Evolutionary conservation across 1,284 basidiomycete species (phyloP), one percentile per base, ranked within the genome.

Genomic region (Gastroboletus turbinatus): DNA sequence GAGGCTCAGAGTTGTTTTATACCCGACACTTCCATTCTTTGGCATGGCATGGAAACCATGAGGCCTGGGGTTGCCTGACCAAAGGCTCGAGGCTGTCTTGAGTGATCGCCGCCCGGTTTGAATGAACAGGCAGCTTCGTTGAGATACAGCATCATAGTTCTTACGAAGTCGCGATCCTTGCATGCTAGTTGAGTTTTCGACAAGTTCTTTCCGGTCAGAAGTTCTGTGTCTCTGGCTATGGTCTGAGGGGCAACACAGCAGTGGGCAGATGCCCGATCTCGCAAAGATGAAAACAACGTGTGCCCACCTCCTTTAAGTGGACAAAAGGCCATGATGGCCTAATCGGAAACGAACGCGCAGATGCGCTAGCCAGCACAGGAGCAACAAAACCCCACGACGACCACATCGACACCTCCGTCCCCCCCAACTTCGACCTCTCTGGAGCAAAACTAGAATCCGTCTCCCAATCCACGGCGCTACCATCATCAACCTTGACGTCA

Each of bases 31-130:
- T 23, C 23, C 23, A 23, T 35, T 32, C 43, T 23, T 43, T 38
- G 23, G 19, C 7, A 40, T 39, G 39, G 46, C 36, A 36, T 33
- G 39, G 32, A 36, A 3, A 13, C 46, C 57, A 53, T 48, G 60
- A 65, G 63, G 59, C 40, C 11, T 7, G 16, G 16, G 2, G 14
- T 32, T 2, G 30, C 23, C 49, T 36, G 32, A 25, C 44, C 17
- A 5, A 11, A 53, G 7, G 38, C 55, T 59, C 36, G 50, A 46
- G 57, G 57, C 46, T 17, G 45, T 14, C 11, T 32, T 27, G 40
- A 29, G 30, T 25, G 56, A 35, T 33, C 6, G 11, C 5, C 21
- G 29, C 1, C 8, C 5, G 14, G 23, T 17, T 40, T 44, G 35
- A 54, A 36, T 38, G 49, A n/a, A 35, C 8, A 1, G 9, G 4